Evolutionary conservation across 805 yeast species (phyloP), one percentile per base, ranked within the genome.

Genomic region (Saturnispora mendoncae): DNA sequence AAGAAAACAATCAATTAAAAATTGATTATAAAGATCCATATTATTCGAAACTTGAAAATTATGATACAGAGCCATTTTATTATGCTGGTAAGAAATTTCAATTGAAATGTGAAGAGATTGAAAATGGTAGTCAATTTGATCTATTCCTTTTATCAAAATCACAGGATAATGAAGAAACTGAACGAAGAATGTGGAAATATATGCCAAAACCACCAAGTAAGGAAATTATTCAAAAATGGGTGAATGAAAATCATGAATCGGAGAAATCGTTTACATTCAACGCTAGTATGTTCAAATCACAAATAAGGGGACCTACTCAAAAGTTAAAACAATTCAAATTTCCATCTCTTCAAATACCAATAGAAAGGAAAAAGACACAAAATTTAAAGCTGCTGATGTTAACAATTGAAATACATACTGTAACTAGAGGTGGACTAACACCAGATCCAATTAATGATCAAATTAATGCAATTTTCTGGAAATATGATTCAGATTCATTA

Each of bases 371-470:
- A 52, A 31, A 57, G 64, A 49, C 59, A 53, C 41, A 67, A 2
- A 72, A 65, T 45, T 67, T 66, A 37, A 62, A 69, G 20, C 52
- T 87, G 52, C 67, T 80, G 0, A 66, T 76, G n/a, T 59, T 87
- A 26, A 64, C 72, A 5, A 47, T 85, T 41, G 97, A 90, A 52
- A 54, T 85, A 0, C 88, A 80, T 57, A 77, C 73, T 0, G 71
- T 71, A 33, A 71, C 81, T 0, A 56, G 75, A n/a, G 68, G 58
- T 0, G 65, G 60, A 6, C 56, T 65, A 9, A 49, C 55, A 6
- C 90, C 97, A 0, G 81, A 86, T 51, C 94, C 96, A 0, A 43
- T 51, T 3, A 33, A 48, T 1, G 94, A 90, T 57, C 64, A 72
- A 1, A 64, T 88, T 0, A 46, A 60, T 0, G 69, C 78, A 6